Base-by-base conservation (phyloP, 495 filamentous ascomycete species). In the Cercophora newfieldiana region DNA sequence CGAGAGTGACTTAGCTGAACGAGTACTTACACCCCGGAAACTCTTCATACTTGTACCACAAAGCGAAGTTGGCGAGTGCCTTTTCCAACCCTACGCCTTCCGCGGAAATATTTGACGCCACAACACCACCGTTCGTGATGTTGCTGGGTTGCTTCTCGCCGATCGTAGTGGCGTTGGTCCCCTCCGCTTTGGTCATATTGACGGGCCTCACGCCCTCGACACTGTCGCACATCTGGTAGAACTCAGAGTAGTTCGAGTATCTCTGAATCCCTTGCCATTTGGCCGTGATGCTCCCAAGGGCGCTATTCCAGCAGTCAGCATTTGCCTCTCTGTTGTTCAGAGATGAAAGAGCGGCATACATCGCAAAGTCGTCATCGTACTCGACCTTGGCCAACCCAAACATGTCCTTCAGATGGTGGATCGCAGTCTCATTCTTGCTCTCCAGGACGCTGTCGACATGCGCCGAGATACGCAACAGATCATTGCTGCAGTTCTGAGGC, bases 401-500 rank as follows among this genome's bases (percentile, higher is more conserved):
- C 70, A 78, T 77, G 7, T 76, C 71, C 72, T 89, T 88, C 30
- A 89, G 75, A 0, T 74, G 72, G 25, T 75, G 58, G 30, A 84
- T 76, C 65, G 87, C 77, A 7, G 66, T 71, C 7, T 70, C 66
- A 21, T 75, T 79, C 19, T 82, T 81, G 22, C 70, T 61, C 21
- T 68, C 67, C 18, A 84, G 73, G 4, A 86, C 66, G 0, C 66
- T 55, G 66, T 89, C 87, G 55, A 89, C 74, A 64, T 89, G 77
- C n/a, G 85, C 76, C 24, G 87, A 75, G 14, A 89, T 83, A 25
- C 75, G 73, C 48, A 71, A 70, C 21, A 89, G 65, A 65, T 90
- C 87, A 7, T 65, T 72, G 66, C 81, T 85, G 76, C 88, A 90
- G 74, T 90, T 90, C 66, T 79, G 66, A 0, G 88, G 81, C 79